A percentile compares a stretch with the other conserved stretches of the same genome.
phyloP scores from a whole-genome alignment of 331 rosid species.

The Pyracantha coccinea region DNA sequence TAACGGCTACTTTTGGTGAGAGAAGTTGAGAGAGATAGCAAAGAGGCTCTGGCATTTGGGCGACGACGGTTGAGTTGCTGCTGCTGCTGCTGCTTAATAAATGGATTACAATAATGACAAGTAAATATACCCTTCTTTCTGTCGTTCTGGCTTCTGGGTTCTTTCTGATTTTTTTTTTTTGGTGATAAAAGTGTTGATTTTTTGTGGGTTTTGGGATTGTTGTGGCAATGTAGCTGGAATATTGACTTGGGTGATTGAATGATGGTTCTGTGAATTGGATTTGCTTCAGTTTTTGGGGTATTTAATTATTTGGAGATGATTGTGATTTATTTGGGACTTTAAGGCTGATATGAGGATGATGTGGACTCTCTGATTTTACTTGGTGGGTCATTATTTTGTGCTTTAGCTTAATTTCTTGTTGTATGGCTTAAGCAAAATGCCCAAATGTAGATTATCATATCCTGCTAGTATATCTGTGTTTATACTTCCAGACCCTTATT shows the following conservation, averaged over 20 bases:
- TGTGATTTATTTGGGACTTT: constrained; percentile 15
- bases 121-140: constrained; percentile 36
- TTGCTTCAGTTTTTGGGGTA: constrained; percentile 3
- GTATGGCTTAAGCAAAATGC: constrained; percentile 14
- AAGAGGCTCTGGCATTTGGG: constrained; percentile 16
- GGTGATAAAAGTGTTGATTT: background rate
- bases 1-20: constrained; percentile 46
- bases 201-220: background rate
- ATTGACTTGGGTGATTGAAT: background rate
- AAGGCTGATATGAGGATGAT: constrained; percentile 12
- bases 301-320: constrained; percentile 12
- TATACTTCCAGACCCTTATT: constrained; percentile 11
- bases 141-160: constrained; percentile 16
- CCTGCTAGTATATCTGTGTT: background rate
- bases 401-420: background rate
- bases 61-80: constrained; percentile 11
- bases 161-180: background rate
- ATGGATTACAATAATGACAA: constrained; percentile 55
- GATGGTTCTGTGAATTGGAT: constrained; percentile 1
- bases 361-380: constrained; percentile 29
- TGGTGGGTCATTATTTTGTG: constrained; percentile 39
- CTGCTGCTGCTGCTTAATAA: background rate
- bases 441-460: constrained; percentile 4
- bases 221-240: constrained; percentile 8
- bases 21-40: background rate